Conservation (phyloP, 306 rosid genomes). For the Comarum palustre region DNA sequence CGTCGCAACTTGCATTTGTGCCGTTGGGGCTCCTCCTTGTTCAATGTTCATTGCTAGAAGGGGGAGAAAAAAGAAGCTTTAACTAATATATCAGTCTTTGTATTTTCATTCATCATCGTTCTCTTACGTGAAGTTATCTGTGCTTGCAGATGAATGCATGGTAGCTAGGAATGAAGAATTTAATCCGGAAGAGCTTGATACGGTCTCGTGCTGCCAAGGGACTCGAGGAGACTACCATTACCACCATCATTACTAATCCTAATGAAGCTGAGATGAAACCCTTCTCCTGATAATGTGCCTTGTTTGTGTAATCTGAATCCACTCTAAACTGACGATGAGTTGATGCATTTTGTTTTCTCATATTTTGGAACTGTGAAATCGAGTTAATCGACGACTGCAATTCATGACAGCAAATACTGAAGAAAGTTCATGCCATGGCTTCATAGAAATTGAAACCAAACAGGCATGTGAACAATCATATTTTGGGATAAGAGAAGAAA, state of each 20-base stretch:
- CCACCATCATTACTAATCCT: background rate
- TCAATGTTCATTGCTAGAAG: background rate
- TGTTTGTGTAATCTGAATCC: background rate
- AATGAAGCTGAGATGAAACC: background rate
- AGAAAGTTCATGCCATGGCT: background rate
- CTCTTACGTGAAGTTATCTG: background rate
- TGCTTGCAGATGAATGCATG: background rate
- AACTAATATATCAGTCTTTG: background rate
- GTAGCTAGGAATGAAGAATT: background rate
- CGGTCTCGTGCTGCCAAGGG: background rate
- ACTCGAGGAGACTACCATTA: background rate
- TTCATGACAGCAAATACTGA: background rate
- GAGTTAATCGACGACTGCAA: background rate
- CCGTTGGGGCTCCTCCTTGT: background rate
- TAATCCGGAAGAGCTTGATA: background rate
- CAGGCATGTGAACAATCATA: background rate
- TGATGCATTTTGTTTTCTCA: background rate
- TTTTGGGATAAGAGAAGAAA: background rate
- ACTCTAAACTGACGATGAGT: background rate
- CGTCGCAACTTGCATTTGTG: background rate
- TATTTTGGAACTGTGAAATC: background rate
- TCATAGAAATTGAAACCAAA: background rate
- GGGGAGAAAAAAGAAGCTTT: too few relatives aligned
- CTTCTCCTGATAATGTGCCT: background rate
- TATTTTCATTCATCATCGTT: background rate